Evolutionary conservation across 305 asterid genomes (phyloP), one percentile per base, ranked within the genome.

Genomic region (Solanum chacoense): DNA sequence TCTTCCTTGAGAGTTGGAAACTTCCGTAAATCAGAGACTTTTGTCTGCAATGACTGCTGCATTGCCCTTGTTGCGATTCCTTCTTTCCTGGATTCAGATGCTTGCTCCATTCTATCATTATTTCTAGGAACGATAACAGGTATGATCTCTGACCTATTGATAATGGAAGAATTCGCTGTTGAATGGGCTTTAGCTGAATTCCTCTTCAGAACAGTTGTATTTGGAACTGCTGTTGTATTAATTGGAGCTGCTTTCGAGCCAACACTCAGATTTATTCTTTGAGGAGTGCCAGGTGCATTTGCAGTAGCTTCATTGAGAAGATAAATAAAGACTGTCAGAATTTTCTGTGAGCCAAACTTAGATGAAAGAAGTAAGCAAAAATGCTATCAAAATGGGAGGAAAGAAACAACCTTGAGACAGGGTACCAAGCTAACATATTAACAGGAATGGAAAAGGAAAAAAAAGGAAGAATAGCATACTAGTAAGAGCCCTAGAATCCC

Each of bases 101-200:
- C 91, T 90, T 92, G 97, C 90, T 97, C 99, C 69, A 90, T 87
- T 93, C 93, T 94, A 73, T 92, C 89, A 91, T 93, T 94, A 92
- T 93, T 93, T 93, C 98, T 93, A 77, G 99, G 98, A 84, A 96
- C 98, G 90, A 98, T 63, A 28, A 96, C 95, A 42, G 97, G 99
- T 55, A 93, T 87, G 73, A 91, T 95, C 87, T 96, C 99, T 88
- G 98, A 93, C 91, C 95, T 93, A 89, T 88, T 92, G 93, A 93
- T 91, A 85, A 86, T 87, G 63, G 97, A 88, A 89, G 90, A 69
- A 79, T 89, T 94, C 81, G 93, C 75, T 63, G 93, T 88, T 88
- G 96, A 90, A 88, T 94, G 98, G 85, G 90, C 95, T 91, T 94
- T 97, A 50, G 92, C 91, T 79, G 96, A 80, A 90, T 93, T 96